Evolutionary conservation across 495 filamentous ascomycete species (phyloP).

Genomic region (Neurospora pannonica): DNA sequence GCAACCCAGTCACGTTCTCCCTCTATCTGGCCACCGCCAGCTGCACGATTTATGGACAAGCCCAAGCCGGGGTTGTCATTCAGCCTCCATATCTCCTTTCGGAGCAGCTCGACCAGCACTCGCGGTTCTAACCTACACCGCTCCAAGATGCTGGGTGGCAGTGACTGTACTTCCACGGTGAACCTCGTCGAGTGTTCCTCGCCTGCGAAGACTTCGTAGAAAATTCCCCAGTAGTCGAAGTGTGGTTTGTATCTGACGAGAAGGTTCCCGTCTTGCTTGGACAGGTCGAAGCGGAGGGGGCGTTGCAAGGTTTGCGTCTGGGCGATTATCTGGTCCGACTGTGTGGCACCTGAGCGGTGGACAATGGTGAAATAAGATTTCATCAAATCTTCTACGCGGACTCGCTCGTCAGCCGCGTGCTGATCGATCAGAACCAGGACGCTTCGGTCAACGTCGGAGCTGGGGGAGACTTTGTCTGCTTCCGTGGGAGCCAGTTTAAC

Average conservation of each 20-base stretch:
- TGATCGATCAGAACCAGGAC: slow-evolving; percentile 79
- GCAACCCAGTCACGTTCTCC: slow-evolving; percentile 41
- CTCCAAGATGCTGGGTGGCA: slow-evolving; percentile 66
- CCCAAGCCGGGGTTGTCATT: slow-evolving; percentile 16
- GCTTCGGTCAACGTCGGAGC: not conserved
- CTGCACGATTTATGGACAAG: not conserved
- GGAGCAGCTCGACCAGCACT: slow-evolving; percentile 58
- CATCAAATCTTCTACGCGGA: slow-evolving; percentile 64
- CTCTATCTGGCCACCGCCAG: not conserved
- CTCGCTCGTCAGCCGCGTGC: slow-evolving; percentile 88
- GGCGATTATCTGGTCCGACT: not conserved
- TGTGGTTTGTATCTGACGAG: slow-evolving; percentile 43
- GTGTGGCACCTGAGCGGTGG: not conserved
- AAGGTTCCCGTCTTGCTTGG: slow-evolving; percentile 45
- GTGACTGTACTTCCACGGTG: slow-evolving; percentile 39
- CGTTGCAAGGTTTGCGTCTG: slow-evolving; percentile 30
- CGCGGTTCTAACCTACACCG: slow-evolving; percentile 63
- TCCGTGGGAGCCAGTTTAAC: slow-evolving; percentile 37
- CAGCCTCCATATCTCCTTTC: slow-evolving; percentile 61
- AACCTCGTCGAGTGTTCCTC: not conserved
- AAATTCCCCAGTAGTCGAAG: slow-evolving; percentile 65
- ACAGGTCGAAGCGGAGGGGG: slow-evolving; percentile 53
- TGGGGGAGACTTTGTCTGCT: not conserved
- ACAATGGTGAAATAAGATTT: slow-evolving; percentile 23
- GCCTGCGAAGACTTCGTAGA: slow-evolving; percentile 35